A percentile compares a stretch with the other conserved stretches of the same genome.
These are phyloP conservation scores for Citrullus amarus DNA, from an alignment of 306 rosid genomes.

Conservation along the genomic window DNA sequence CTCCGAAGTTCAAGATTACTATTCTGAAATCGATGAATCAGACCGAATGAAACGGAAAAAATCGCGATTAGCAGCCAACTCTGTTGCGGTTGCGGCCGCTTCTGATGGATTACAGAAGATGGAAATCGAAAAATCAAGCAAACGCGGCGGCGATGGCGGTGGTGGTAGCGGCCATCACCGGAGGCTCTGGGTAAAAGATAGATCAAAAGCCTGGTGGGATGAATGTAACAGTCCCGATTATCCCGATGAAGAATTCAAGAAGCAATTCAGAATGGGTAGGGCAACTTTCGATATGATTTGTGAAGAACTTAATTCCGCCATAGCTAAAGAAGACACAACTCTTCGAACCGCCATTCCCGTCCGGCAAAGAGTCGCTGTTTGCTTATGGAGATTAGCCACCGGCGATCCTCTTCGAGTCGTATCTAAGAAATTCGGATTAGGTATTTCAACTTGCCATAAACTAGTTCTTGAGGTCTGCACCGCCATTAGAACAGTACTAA, in stretches of 20 bases:
- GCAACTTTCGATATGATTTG: slow-evolving; percentile 71
- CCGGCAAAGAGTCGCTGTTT: slow-evolving; percentile 77
- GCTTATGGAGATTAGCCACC: slow-evolving; percentile 86
- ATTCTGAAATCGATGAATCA: slow-evolving; percentile 39
- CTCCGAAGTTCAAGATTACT: slow-evolving; percentile 31
- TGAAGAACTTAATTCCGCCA: slow-evolving; percentile 68
- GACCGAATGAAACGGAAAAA: slow-evolving; percentile 35
- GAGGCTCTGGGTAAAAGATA: slow-evolving; percentile 86
- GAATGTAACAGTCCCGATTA: slow-evolving; percentile 68
- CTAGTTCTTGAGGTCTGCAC: slow-evolving; percentile 84
- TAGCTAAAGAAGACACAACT: slow-evolving; percentile 77
- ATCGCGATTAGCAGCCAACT: slow-evolving; percentile 22
- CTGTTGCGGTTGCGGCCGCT: slow-evolving; percentile 19
- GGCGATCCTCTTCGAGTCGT: slow-evolving; percentile 89
- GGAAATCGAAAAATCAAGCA: neutral
- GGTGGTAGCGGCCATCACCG: slow-evolving; percentile 28
- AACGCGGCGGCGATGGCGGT: slow-evolving; percentile 14
- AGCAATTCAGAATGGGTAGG: slow-evolving; percentile 77
- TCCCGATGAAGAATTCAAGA: slow-evolving; percentile 70
- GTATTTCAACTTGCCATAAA: slow-evolving; percentile 92
- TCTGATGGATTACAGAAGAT: slow-evolving; percentile 18
- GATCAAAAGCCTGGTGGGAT: slow-evolving; percentile 99
- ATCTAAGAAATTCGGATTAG: slow-evolving; percentile 70
- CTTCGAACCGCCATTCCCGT: slow-evolving; percentile 83
- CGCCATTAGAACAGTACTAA: slow-evolving; percentile 65